Base-by-base conservation (phyloP, 192 early-diverging fungal species). In the Podila epigama region DNA sequence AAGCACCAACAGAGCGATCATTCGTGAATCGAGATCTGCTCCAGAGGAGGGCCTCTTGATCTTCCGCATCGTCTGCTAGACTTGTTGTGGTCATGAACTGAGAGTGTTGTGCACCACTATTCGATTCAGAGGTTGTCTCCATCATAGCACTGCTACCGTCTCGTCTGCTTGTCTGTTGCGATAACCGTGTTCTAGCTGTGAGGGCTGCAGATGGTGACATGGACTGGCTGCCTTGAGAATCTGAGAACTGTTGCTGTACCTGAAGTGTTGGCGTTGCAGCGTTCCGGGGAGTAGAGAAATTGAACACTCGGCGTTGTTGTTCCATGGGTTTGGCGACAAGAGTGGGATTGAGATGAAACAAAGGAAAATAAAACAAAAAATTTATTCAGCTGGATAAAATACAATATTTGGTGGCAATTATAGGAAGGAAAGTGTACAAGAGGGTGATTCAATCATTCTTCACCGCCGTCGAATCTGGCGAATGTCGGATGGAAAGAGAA, bases 401-500 rank as follows among this genome's bases (percentile, higher is more conserved):
- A 53, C 4, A 53, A 53, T 8, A 29, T 5, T 20, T 4, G 9
- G 51, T 4, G 12, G 4, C 13, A 53, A 29, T 4, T n/a, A n/a
- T n/a, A n/a, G n/a, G n/a, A n/a, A n/a, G n/a, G n/a, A n/a, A n/a
- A n/a, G n/a, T n/a, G n/a, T n/a, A n/a, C n/a, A n/a, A n/a, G n/a
- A n/a, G n/a, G n/a, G n/a, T n/a, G n/a, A n/a, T n/a, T n/a, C n/a
- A n/a, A n/a, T n/a, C n/a, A n/a, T n/a, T 51, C 3, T 18, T 69
- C 58, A 69, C 11, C 39, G 16, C 67, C 58, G 50, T 12, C 67
- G 67, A 12, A 60, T 25, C 18, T 37, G 66, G 11, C 57, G 60
- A 36, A 72, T 51, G 40, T 75, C 72, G 2, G 65, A 63, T 6
- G 72, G 72, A 32, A 40, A 75, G 18, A 75, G 65, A 7, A 75